phyloP scores from a whole-genome alignment of 345 rosid species.

The Abelmoschus esculentus region DNA sequence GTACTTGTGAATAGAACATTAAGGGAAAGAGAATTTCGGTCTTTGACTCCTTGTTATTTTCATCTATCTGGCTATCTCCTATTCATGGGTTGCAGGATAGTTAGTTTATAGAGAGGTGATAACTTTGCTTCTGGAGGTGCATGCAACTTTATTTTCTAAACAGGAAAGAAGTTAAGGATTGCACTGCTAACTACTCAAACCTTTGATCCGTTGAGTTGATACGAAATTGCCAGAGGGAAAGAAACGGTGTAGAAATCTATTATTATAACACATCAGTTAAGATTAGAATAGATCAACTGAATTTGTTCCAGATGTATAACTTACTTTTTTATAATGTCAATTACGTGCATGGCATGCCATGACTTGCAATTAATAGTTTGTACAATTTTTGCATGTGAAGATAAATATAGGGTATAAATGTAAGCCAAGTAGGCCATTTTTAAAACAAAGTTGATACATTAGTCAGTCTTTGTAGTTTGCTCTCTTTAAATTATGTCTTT shows the following conservation, averaged over 20 bases:
- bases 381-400: not conserved
- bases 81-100: not conserved
- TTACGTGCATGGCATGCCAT: not conserved
- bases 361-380: not conserved
- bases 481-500: not conserved
- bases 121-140: not conserved
- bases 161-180: not conserved
- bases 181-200: not conserved
- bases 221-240: not conserved
- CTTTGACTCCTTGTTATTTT: not conserved
- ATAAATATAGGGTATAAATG: not conserved
- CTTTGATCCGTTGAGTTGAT: not conserved
- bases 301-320: not conserved
- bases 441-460: not conserved
- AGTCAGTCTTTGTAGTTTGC: not conserved
- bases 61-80: not conserved
- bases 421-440: not conserved
- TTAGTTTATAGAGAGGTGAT: not conserved
- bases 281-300: not conserved
- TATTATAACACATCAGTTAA: not conserved
- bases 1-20: not conserved
- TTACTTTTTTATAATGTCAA: not conserved
- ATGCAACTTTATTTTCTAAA: not conserved
- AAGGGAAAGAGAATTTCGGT: not conserved
- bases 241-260: not conserved